A percentile compares a stretch with the other conserved stretches of the same genome.
Evolutionary conservation across 148 eudicot genomes (phyloP).

Genomic region (Fagopyrum tataricum): DNA sequence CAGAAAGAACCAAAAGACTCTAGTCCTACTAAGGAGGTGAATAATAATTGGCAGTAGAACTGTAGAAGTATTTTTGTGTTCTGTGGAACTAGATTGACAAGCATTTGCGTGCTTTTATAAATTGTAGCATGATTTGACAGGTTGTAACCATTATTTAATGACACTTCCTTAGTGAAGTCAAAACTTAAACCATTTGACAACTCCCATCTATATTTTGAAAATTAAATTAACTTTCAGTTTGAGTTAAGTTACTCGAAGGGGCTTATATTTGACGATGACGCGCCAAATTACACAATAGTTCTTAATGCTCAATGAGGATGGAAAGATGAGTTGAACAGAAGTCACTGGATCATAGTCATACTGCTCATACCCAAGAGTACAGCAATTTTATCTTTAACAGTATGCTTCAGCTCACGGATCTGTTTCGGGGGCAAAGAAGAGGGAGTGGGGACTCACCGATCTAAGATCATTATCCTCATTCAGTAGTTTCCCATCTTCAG

Average conservation of each 20-base stretch:
- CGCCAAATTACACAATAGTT: not conserved
- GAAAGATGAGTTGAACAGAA: not conserved
- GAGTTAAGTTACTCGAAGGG: not conserved
- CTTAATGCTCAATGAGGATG: not conserved
- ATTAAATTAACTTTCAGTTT: not conserved
- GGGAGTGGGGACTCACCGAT: constrained; percentile 47
- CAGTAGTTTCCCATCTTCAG: constrained; percentile 81
- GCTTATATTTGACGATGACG: not conserved
- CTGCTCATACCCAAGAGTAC: not conserved
- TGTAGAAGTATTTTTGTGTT: not conserved
- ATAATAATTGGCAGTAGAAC: not conserved
- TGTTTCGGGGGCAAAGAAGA: not conserved
- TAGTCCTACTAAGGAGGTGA: not conserved
- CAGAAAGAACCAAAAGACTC: not conserved
- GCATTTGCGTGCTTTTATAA: not conserved
- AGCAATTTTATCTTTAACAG: not conserved
- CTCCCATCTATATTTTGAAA: not conserved
- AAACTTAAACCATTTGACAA: not conserved
- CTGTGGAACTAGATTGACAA: not conserved
- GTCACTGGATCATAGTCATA: not conserved
- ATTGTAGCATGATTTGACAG: not conserved
- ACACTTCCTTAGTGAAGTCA: not conserved
- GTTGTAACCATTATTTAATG: not conserved
- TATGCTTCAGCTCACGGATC: not conserved
- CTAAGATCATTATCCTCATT: constrained; percentile 92